Evolutionary conservation across 768 basidiomycete species (phyloP), one percentile per base, ranked within the genome.

Genomic region (Boletellus sp.): DNA sequence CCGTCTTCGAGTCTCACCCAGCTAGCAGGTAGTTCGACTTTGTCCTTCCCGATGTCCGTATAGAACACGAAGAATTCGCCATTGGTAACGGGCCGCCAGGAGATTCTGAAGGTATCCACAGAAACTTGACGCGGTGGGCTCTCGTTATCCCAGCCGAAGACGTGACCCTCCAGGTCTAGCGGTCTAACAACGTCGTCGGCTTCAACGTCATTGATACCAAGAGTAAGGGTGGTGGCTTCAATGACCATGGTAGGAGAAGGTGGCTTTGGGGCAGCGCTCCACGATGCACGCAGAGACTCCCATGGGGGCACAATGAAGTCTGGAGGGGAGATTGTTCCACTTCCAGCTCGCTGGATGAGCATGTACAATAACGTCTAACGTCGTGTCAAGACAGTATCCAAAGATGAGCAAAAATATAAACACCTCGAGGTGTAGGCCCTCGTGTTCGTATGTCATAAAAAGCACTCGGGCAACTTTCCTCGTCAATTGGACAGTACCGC

Each of bases 111-210:
- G 53, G 78, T 51, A 35, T 70, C 73, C 28, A 96, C 83, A 0
- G 76, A 55, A n/a, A 85, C 79, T 13, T 60, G 63, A 20, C 84
- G 72, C 54, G 73, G 72, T 2, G 94, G 91, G 56, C 84, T 76
- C 70, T 99, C 96, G 58, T 92, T 94, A 65, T 99, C 96, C 96
- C 95, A 94, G 0, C 94, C 93, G 67, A 90, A 92, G 48, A 85
- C 81, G 60, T 94, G 85, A 8, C 68, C 70, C 16, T 69, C 64
- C 38, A 78, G 65, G 20, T 79, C 74, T 0, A 66, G 59, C 3
- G 69, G 59, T 16, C 67, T 63, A 3, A 54, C 53, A 0, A 54
- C 56, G 62, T 97, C 94, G 7, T 87, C 79, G 0, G 64, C 70
- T 66, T 98, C 95, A 23, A 63, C 52, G 60, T 99, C 95, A 55